Evolutionary conservation across 139 green algal species (phyloP), one percentile per base, ranked within the genome.

Genomic region (Tetradesmus obliquus): DNA sequence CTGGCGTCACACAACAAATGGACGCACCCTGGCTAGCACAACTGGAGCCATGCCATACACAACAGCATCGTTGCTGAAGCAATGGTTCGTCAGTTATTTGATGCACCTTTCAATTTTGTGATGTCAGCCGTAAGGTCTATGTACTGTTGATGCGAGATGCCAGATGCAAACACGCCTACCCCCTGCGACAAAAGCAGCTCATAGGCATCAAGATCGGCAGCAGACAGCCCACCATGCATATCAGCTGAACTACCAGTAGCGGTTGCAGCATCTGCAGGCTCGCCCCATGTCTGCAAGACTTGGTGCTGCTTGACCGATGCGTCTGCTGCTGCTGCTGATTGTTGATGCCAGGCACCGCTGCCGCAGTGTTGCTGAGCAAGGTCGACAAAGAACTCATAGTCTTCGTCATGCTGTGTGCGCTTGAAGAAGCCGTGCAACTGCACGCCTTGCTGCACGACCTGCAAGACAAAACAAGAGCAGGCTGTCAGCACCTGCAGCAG

Each of bases 391-490:
- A 69, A 87, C 22, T 60, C 24, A 1, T 71, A 55, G 80, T 91
- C 88, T 51, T 86, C 88, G 57, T 91, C 88, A 9, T 69, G 55
- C 7, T 91, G 24, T 5, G 88, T 91, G 7, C 55, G 60, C 88
- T 76, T 79, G 88, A 87, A 91, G 5, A 86, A 32, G 0, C 88
- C 88, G 45, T 55, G 20, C 76, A 91, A 53, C 55, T 20, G 17
- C 13, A 91, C 53, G 22, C 76, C 88, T 5, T 32, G 53, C 71
- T 66, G 60, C 45, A 82, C 32, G 13, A 89, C 84, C 66, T 76
- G 66, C 15, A 24, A 4, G 66, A 45, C 66, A 76, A 1, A 24
- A 57, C 1, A 84, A 57, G 3, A 2, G n/a, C 79, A 54, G 32
- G 32, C 32, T 51, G 79, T 84, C 79, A 76, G 15, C 2, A n/a